Evolutionary conservation across 1,284 basidiomycete genomes (phyloP), one percentile per base, ranked within the genome.

Genomic region (Tylopilus sp.): DNA sequence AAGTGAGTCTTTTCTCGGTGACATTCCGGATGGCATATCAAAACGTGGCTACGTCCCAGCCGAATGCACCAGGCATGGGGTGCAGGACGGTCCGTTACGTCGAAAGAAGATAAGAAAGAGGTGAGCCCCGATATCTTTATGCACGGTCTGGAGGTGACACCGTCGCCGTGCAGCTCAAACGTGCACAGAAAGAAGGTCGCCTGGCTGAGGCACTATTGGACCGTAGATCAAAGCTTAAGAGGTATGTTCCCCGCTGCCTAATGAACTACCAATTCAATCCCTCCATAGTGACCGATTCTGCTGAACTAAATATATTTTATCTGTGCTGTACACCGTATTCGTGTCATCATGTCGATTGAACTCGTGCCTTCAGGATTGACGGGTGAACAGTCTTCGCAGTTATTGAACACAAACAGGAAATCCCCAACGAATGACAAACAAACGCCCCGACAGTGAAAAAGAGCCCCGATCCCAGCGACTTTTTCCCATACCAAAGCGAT

Each of bases 151-250:
- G 38, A 48, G 38, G 36, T n/a, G 21, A 21, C 52, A 45, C 55
- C 43, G 42, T 50, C 21, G 46, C 48, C 29, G 16, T 23, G n/a
- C 52, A 91, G 79, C 76, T 97, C 46, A 93, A 92, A 67, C 81
- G 79, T 50, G 93, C 93, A 12, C 77, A 78, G 54, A 89, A 93
- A 67, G 92, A 97, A 56, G 95, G 95, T 3, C 79, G 88, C 30
- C 66, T 97, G 15, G 85, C 90, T 1, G 94, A 97, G 67, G 89
- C 89, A 4, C 71, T 97, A 71, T 75, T 97, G 40, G 92, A 97
- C 61, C 80, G 93, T 25, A 78, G 94, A 49, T 76, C 89, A 7
- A 96, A 96, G 65, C 76, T 97, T 52, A 97, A 97, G 72, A 96
- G 92, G 93, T 90, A 50, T 40, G 75, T 70, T 31, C 15, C 38